Conservation (phyloP, 495 filamentous ascomycete genomes). For the Parachaetomium inaequale region DNA sequence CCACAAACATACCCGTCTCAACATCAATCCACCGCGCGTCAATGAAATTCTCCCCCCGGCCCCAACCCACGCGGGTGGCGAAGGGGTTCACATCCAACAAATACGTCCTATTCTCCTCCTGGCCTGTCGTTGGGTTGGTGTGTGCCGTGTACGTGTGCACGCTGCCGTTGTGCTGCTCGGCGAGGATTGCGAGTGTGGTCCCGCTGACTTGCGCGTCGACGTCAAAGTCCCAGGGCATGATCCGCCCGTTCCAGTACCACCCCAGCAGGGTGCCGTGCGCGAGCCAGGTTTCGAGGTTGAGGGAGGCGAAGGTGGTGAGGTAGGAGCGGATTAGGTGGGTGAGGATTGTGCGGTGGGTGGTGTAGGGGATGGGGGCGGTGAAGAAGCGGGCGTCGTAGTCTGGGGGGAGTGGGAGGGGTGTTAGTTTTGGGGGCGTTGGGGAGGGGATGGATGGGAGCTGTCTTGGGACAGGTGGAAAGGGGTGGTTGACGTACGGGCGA, state of each 20-base stretch:
- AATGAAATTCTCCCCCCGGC: constrained; percentile 73
- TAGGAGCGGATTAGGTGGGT: constrained; percentile 70
- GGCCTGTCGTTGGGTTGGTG: constrained; percentile 18
- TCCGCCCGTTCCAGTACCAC: constrained; percentile 88
- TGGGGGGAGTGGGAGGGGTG: background rate
- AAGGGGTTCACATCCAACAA: constrained; percentile 78
- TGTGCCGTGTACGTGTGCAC: constrained; percentile 50
- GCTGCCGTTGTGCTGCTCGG: constrained; percentile 61
- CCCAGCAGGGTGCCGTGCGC: constrained; percentile 82
- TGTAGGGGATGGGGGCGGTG: constrained; percentile 56
- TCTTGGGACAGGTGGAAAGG: too few species aligned
- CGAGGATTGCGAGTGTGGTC: constrained; percentile 60
- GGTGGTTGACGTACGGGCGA: constrained; percentile 38
- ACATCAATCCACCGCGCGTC: constrained; percentile 83
- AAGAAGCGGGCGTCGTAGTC: constrained; percentile 73
- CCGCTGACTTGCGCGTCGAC: constrained; percentile 76
- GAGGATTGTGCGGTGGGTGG: constrained; percentile 59
- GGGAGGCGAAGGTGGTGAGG: constrained; percentile 58
- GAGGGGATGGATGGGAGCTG: background rate
- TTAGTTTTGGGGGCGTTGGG: background rate
- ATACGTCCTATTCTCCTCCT: constrained; percentile 39
- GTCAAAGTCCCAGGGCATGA: constrained; percentile 87
- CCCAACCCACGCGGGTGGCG: constrained; percentile 53
- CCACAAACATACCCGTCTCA: constrained; percentile 74
- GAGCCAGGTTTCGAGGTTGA: constrained; percentile 77